Evolutionary conservation across 1,284 basidiomycete genomes (phyloP).

Genomic region (Pseudozyma hubeiensis): DNA sequence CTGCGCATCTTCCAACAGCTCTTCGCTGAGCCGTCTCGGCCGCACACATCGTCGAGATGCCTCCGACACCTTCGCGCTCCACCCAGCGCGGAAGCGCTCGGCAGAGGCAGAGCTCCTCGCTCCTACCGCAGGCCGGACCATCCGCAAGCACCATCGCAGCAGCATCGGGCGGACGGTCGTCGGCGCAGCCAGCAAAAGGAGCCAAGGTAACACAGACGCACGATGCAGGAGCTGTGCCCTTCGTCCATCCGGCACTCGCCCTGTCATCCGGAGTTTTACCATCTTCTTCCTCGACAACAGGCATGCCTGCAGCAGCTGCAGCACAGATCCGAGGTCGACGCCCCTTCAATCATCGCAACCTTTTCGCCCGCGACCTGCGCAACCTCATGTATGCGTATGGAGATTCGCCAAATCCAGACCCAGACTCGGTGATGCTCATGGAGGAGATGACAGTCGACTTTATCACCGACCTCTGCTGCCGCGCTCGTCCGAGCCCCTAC

Average conservation of each 20-base stretch:
- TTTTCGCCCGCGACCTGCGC: slow-evolving; percentile 71
- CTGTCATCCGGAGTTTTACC: slow-evolving; percentile 22
- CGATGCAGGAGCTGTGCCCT: slow-evolving; percentile 27
- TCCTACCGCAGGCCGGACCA: slow-evolving; percentile 25
- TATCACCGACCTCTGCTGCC: slow-evolving; percentile 78
- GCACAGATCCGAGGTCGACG: slow-evolving; percentile 41
- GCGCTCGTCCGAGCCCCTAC: slow-evolving; percentile 72
- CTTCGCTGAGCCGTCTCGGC: slow-evolving; percentile 6
- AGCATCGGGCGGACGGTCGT: slow-evolving; percentile 7
- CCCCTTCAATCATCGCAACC: slow-evolving; percentile 58
- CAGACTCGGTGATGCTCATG: slow-evolving; percentile 88
- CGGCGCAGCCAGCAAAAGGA: slow-evolving; percentile 18
- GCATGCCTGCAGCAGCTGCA: slow-evolving; percentile 16
- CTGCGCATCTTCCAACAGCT: not conserved
- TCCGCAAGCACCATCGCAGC: slow-evolving; percentile 3
- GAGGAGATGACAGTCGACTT: slow-evolving; percentile 93
- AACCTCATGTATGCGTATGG: slow-evolving; percentile 95
- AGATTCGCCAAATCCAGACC: slow-evolving; percentile 85
- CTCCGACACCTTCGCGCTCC: slow-evolving; percentile 32
- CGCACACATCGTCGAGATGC: slow-evolving; percentile 16
- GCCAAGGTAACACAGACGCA: slow-evolving; percentile 16
- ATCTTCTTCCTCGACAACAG: slow-evolving; percentile 18
- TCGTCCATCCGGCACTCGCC: slow-evolving; percentile 47
- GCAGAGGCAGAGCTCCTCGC: slow-evolving; percentile 40
- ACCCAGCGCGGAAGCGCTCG: slow-evolving; percentile 35